A percentile compares a stretch with the other conserved stretches of the same genome.
These are phyloP conservation scores for Metschnikowia hibisci DNA, from an alignment of 805 yeast genomes.

Conservation along the genomic window DNA sequence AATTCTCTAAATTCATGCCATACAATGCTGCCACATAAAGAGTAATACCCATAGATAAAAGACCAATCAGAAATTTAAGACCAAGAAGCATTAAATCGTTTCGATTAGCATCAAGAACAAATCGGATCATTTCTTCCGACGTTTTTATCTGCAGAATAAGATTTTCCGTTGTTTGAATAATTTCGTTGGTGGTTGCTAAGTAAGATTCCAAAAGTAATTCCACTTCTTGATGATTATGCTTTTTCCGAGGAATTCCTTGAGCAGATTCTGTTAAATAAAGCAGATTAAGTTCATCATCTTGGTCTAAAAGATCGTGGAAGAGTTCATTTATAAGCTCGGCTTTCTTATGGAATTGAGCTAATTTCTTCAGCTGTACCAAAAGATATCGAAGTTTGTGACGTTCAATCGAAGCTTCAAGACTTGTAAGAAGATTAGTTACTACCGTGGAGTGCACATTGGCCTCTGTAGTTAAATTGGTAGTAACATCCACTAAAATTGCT, in stretches of 20 bases:
- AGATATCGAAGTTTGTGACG: constrained; percentile 72
- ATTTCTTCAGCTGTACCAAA: constrained; percentile 78
- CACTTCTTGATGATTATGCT: constrained; percentile 76
- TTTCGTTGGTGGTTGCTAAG: constrained; percentile 86
- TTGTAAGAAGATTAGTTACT: constrained; percentile 66
- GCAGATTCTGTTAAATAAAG: constrained; percentile 68
- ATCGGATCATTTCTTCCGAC: constrained; percentile 92
- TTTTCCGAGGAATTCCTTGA: constrained; percentile 42
- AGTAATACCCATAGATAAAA: constrained; percentile 77
- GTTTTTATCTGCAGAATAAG: constrained; percentile 79
- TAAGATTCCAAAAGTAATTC: constrained; percentile 89
- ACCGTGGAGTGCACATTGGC: constrained; percentile 80
- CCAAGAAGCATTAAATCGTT: constrained; percentile 89
- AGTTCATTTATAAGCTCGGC: constrained; percentile 77
- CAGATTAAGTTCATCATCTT: constrained; percentile 82
- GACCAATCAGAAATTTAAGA: constrained; percentile 74
- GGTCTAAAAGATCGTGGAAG: constrained; percentile 78
- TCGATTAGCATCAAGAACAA: constrained; percentile 88
- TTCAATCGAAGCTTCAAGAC: constrained; percentile 79
- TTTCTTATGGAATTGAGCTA: constrained; percentile 80
- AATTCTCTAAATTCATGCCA: constrained; percentile 95
- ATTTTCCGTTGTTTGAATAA: constrained; percentile 83
- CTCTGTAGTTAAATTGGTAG: constrained; percentile 76
- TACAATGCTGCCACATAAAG: constrained; percentile 80
- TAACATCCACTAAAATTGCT: constrained; percentile 75